Conservation (phyloP, 306 rosid species). For the Fragaria iinumae region DNA sequence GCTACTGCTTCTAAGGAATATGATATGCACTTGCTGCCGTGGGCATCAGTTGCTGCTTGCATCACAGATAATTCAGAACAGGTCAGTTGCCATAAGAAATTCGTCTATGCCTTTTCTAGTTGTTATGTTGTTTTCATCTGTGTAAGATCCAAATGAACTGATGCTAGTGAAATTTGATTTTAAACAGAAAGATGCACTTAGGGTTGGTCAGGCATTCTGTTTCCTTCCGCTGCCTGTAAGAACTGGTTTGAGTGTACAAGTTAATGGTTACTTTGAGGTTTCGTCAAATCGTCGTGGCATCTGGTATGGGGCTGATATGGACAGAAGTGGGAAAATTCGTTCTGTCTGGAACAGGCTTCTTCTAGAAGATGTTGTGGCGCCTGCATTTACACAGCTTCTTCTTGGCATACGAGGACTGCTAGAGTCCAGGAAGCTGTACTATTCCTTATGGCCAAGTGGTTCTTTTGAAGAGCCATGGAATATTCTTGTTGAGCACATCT, state of each 20-base stretch:
- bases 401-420: slow-evolving; percentile 59
- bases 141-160: slow-evolving; percentile 28
- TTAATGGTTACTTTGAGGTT: slow-evolving; percentile 95
- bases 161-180: slow-evolving; percentile 38
- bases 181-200: slow-evolving; percentile 62
- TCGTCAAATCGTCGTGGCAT: slow-evolving; percentile 98
- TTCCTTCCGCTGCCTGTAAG: slow-evolving; percentile 94
- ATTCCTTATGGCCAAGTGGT: slow-evolving; percentile 89
- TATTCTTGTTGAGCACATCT: slow-evolving; percentile 71
- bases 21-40: slow-evolving; percentile 94
- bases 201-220: slow-evolving; percentile 88
- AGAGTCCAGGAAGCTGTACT: slow-evolving; percentile 62
- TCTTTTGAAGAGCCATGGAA: slow-evolving; percentile 97
- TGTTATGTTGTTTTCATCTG: slow-evolving; percentile 8
- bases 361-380: slow-evolving; percentile 82
- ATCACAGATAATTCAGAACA: slow-evolving; percentile 57
- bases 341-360: slow-evolving; percentile 92
- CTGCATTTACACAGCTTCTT: slow-evolving; percentile 72
- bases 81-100: slow-evolving; percentile 53
- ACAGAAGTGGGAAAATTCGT: slow-evolving; percentile 94
- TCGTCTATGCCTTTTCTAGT: slow-evolving; percentile 24
- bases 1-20: slow-evolving; percentile 83
- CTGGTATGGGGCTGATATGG: slow-evolving; percentile 99
- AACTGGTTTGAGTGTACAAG: slow-evolving; percentile 87
- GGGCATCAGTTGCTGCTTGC: slow-evolving; percentile 97